Percentiles rank a stretch among this genome's conserved stretches.
Evolutionary conservation across 2,329 filamentous ascomycete species (phyloP).

Genomic region (Microdochium nivale): DNA sequence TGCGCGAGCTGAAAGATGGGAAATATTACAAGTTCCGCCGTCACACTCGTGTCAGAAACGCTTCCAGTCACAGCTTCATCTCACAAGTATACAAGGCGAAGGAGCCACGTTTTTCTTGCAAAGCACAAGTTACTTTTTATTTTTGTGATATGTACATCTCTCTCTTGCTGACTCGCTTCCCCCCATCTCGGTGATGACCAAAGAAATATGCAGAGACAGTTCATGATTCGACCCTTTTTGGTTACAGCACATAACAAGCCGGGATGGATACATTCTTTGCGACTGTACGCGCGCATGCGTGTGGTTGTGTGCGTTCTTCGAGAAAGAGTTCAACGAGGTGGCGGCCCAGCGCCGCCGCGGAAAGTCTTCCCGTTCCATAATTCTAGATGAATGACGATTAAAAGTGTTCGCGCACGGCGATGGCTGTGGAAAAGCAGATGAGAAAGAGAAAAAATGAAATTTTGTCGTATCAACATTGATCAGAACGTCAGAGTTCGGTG

Average conservation of each 20-base stretch:
- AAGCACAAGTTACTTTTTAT: neutral
- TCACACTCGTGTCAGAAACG: no score
- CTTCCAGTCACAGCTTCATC: no score
- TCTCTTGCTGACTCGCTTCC: neutral
- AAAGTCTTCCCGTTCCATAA: no score
- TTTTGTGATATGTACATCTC: neutral
- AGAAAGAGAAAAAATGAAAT: neutral
- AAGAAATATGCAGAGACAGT: neutral
- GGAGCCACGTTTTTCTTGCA: neutral
- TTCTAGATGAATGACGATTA: no score
- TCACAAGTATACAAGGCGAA: no score
- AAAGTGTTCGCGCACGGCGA: neutral
- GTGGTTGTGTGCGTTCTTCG: neutral
- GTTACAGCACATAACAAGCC: neutral
- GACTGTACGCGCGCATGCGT: neutral
- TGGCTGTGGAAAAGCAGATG: neutral
- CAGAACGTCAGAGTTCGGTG: no score
- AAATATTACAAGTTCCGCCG: no score
- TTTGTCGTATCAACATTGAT: neutral
- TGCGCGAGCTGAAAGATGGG: neutral
- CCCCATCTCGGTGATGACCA: neutral
- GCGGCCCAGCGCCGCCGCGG: neutral
- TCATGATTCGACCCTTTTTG: neutral
- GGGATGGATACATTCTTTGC: neutral
- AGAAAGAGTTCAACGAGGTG: neutral